Evolutionary conservation across 2,329 filamentous ascomycete genomes (phyloP).

Genomic region (Geoglossum cookeanum): DNA sequence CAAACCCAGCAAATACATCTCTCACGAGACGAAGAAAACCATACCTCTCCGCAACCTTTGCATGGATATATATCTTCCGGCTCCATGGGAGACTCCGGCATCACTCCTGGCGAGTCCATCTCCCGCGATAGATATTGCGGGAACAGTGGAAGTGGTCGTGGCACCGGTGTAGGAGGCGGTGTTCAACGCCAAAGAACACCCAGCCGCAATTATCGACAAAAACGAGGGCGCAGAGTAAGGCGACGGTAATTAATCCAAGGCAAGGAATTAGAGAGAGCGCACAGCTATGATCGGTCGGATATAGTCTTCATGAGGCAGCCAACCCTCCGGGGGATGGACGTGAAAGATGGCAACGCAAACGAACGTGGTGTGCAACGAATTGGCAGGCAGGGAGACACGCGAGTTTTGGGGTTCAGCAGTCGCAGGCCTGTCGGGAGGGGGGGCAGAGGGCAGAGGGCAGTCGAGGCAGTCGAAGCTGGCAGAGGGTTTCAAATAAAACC

Average conservation of each 20-base stretch:
- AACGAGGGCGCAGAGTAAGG: neutral
- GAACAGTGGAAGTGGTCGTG: neutral
- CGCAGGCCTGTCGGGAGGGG: neutral
- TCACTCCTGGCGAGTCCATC: neutral
- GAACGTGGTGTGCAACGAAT: neutral
- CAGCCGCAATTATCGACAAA: neutral
- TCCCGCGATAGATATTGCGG: neutral
- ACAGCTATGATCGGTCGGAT: neutral
- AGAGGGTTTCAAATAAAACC: neutral
- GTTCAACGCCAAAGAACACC: neutral
- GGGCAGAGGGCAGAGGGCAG: neutral
- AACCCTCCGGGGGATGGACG: neutral
- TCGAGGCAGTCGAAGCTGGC: neutral
- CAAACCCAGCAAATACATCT: conserved; percentile 1
- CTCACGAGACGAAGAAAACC: conserved; percentile 4
- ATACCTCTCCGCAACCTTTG: conserved; percentile 82
- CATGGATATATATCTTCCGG: conserved; percentile 72
- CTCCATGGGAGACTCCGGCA: conserved; percentile 45
- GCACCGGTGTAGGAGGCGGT: no score
- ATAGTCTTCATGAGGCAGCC: neutral
- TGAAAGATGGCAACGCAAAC: neutral
- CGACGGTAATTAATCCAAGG: neutral
- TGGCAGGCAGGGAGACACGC: neutral
- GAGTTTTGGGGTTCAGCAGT: conserved; percentile 1
- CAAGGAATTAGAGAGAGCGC: neutral